These are phyloP conservation scores for Candida buenavistaensis DNA, from an alignment of 1,139 yeast species.

Conservation along the genomic window DNA sequence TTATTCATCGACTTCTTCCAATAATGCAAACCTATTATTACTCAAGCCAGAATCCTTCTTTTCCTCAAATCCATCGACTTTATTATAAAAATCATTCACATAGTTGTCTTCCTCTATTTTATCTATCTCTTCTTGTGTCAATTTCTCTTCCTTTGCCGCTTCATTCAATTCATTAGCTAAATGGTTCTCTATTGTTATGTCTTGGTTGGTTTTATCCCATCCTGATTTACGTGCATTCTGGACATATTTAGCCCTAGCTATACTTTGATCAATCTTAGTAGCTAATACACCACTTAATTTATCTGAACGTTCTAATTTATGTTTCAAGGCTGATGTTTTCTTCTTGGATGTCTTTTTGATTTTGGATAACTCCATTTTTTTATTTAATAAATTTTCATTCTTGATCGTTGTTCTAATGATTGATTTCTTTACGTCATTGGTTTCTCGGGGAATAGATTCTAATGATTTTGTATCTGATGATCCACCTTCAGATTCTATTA, in stretches of 20 bases:
- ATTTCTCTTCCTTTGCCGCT: conserved; percentile 6
- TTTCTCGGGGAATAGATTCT: conserved; percentile 55
- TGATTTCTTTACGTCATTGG: conserved; percentile 59
- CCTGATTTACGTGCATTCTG: conserved; percentile 65
- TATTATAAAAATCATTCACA: conserved; percentile 33
- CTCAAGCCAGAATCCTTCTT: conserved; percentile 15
- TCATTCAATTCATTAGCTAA: conserved; percentile 9
- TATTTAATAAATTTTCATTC: conserved; percentile 60
- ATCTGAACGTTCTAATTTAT: conserved; percentile 47
- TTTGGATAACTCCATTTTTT: conserved; percentile 51
- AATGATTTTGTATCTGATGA: conserved; percentile 47
- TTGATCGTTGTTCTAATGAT: conserved; percentile 68
- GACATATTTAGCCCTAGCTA: conserved; percentile 61
- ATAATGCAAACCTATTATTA: conserved; percentile 46
- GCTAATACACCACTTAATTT: conserved; percentile 57
- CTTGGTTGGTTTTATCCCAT: conserved; percentile 68
- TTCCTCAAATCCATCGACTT: conserved; percentile 27
- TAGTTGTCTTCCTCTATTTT: conserved; percentile 37
- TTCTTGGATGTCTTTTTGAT: conserved; percentile 32
- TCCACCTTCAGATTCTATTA: conserved; percentile 23
- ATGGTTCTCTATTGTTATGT: conserved; percentile 33
- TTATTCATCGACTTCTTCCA: conserved; percentile 55
- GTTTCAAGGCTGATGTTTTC: conserved; percentile 36
- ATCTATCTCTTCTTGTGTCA: conserved; percentile 22
- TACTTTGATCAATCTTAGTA: conserved; percentile 63